Percentiles rank a stretch among this genome's conserved stretches.
Conservation (phyloP, 495 filamentous ascomycete species). For the Xylaria acuta region DNA sequence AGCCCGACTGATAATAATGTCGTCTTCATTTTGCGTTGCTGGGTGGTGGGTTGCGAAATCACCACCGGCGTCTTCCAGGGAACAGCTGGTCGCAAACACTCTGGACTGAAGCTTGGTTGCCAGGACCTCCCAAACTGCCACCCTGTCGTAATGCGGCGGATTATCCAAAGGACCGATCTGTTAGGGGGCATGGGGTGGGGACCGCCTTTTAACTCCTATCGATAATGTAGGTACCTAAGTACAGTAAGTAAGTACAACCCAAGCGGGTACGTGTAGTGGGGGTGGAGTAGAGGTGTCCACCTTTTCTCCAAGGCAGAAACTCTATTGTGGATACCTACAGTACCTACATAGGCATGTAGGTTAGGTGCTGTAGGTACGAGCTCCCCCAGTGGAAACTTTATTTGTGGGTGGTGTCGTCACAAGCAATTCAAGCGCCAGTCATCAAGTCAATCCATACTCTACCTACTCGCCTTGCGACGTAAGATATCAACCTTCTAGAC, state of each 20-base stretch:
- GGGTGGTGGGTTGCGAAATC: constrained; percentile 26
- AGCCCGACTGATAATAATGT: constrained; percentile 60
- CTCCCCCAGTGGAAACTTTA: constrained; percentile 6
- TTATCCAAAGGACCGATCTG: constrained; percentile 21
- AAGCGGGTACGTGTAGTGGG: background rate
- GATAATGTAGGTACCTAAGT: background rate
- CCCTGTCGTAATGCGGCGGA: constrained; percentile 24
- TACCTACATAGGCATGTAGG: too few relatives aligned
- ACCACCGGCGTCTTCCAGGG: constrained; percentile 28
- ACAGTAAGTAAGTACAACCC: too few relatives aligned
- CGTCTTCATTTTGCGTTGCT: constrained; percentile 55
- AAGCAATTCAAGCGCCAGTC: constrained; percentile 1
- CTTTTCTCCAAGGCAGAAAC: background rate
- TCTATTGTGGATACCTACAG: background rate
- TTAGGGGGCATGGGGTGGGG: background rate
- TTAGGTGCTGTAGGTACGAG: too few relatives aligned
- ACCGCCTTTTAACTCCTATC: background rate
- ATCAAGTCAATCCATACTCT: constrained; percentile 13
- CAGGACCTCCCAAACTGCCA: constrained; percentile 16
- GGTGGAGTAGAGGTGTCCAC: background rate
- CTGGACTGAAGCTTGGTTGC: background rate
- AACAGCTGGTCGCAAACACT: constrained; percentile 38
- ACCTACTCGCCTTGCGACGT: constrained; percentile 6
- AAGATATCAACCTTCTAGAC: background rate
- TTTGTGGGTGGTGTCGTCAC: constrained; percentile 21